Conservation (phyloP, 108 stramenopile genomes). For the Conticribra guillardii region DNA sequence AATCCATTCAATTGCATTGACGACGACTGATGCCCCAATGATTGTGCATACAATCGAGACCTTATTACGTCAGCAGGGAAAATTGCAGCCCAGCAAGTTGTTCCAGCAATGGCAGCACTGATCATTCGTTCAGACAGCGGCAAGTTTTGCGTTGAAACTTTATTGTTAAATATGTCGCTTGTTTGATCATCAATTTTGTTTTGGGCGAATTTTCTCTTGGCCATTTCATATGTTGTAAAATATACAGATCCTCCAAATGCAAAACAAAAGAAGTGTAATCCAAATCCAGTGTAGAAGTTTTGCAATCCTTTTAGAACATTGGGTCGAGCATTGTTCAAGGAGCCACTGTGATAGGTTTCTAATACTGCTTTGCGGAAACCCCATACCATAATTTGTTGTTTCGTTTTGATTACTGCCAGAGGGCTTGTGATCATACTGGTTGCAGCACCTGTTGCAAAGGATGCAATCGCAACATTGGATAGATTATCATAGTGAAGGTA, state of each 20-base stretch:
- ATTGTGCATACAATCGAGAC: constrained; percentile 57
- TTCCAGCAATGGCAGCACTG: constrained; percentile 68
- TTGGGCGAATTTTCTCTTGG: constrained; percentile 53
- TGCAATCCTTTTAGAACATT: constrained; percentile 2
- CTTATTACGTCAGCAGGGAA: constrained; percentile 72
- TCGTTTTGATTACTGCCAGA: constrained; percentile 70
- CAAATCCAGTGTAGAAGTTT: constrained; percentile 52
- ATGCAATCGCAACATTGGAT: constrained; percentile 59
- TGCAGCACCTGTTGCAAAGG: constrained; percentile 54
- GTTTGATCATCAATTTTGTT: constrained; percentile 2
- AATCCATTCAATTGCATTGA: constrained; percentile 7
- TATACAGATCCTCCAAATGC: constrained; percentile 64
- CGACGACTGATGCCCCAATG: constrained; percentile 27
- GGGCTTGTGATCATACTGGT: constrained; percentile 63
- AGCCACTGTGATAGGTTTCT: constrained; percentile 40
- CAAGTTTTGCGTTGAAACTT: constrained; percentile 20
- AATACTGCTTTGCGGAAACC: constrained; percentile 57
- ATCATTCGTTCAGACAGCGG: constrained; percentile 65
- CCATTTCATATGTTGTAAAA: constrained; percentile 61
- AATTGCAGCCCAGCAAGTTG: constrained; percentile 72
- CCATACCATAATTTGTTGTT: constrained; percentile 70
- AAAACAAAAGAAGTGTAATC: constrained; percentile 65
- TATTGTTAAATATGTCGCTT: constrained; percentile 2
- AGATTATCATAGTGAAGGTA: constrained; percentile 67
- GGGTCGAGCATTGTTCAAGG: too few relatives aligned